Percentiles rank a stretch among this genome's conserved stretches.
These are phyloP conservation scores for Spizellomyces punctatus DNA, from an alignment of 192 early-diverging fungal genomes.

Conservation along the genomic window DNA sequence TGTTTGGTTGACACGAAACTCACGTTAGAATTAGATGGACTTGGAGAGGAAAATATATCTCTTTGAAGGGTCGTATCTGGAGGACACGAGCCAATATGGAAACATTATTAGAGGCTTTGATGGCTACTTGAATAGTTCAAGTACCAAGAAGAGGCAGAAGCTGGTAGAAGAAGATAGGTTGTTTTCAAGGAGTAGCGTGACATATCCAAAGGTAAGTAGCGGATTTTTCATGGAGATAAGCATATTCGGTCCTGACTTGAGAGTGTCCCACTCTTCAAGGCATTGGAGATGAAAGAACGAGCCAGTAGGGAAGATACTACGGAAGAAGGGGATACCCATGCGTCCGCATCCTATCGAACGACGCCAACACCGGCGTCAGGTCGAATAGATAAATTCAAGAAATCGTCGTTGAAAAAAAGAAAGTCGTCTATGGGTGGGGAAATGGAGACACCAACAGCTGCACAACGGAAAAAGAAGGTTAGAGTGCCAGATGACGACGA, in stretches of 20 bases:
- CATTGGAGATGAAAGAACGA: conserved; percentile 22
- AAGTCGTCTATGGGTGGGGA: conserved; percentile 2
- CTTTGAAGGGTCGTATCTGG: conserved; percentile 87
- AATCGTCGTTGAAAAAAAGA: conserved; percentile 19
- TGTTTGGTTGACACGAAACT: not conserved
- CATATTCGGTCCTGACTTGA: not conserved
- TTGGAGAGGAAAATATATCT: conserved; percentile 81
- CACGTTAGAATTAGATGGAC: conserved; percentile 46
- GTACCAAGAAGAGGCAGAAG: conserved; percentile 63
- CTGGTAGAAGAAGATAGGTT: conserved; percentile 80
- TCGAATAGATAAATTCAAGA: conserved; percentile 9
- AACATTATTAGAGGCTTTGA: conserved; percentile 91
- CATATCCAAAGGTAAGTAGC: conserved; percentile 35
- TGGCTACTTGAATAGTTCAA: conserved; percentile 68
- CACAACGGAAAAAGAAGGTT: not conserved
- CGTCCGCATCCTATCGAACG: not conserved
- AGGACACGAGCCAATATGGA: conserved; percentile 80
- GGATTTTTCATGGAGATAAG: not conserved
- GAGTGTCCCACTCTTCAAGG: not conserved
- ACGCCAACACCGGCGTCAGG: conserved; percentile 16
- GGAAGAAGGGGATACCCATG: not conserved
- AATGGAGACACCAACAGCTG: not conserved
- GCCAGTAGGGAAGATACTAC: conserved; percentile 3
- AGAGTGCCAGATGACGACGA: conserved; percentile 6
- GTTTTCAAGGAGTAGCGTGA: conserved; percentile 77